These are phyloP conservation scores for Phialophora tarda DNA, from an alignment of 2,329 filamentous ascomycete genomes.

Conservation along the genomic window DNA sequence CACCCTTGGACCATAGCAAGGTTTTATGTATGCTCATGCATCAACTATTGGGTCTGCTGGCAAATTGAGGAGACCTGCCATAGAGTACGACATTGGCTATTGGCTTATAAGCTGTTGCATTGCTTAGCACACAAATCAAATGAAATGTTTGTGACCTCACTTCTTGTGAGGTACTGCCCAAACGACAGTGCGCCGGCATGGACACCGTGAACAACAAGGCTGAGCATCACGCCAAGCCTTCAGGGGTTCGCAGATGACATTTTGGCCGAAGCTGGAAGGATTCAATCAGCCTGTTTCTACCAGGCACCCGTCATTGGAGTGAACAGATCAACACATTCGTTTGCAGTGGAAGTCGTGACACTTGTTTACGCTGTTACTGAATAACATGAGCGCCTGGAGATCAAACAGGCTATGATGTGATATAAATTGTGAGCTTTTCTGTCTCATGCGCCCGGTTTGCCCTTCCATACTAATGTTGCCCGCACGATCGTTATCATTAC, in stretches of 20 bases:
- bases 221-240: not conserved
- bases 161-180: not conserved
- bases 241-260: not conserved
- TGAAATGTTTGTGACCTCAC: not conserved
- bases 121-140: not conserved
- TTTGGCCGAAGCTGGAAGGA: not conserved
- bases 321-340: slow-evolving; percentile 1
- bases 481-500: too few relatives aligned
- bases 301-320: not conserved
- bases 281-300: not conserved
- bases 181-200: not conserved
- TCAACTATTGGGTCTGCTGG: not conserved
- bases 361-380: not conserved
- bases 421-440: not conserved
- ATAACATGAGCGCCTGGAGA: not conserved
- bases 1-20: not conserved
- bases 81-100: not conserved
- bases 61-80: not conserved
- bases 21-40: not conserved
- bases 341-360: not conserved
- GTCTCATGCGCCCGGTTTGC: not conserved
- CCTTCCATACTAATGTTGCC: not conserved
- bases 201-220: not conserved
- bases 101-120: not conserved
- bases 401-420: not conserved